Conservation (phyloP, 2,329 filamentous ascomycete genomes). For the Gyromitra esculenta region DNA sequence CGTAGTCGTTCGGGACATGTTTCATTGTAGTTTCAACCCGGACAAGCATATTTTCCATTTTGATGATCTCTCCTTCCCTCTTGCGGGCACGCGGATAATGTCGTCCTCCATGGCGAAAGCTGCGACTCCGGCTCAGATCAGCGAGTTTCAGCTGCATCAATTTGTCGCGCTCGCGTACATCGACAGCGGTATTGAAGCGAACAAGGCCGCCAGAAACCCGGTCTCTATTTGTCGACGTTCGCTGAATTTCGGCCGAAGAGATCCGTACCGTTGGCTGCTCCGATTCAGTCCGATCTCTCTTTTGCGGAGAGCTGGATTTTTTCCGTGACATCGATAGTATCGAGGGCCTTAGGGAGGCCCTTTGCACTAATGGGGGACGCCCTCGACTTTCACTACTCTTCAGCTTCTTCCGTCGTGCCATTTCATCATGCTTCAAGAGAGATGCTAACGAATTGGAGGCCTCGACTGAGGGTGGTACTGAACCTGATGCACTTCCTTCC, state of each 20-base stretch:
- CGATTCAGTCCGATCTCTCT: slow-evolving; percentile 7
- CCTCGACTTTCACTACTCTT: slow-evolving; percentile 52
- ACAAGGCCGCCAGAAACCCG: slow-evolving; percentile 60
- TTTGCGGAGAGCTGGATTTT: slow-evolving; percentile 23
- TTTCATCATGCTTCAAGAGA: slow-evolving; percentile 56
- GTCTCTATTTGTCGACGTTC: slow-evolving; percentile 49
- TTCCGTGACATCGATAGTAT: slow-evolving; percentile 49
- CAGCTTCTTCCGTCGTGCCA: slow-evolving; percentile 55
- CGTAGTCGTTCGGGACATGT: slow-evolving; percentile 69
- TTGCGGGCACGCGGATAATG: slow-evolving; percentile 49
- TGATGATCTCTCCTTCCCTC: slow-evolving; percentile 71
- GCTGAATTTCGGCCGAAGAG: slow-evolving; percentile 15
- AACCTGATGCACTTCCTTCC: slow-evolving; percentile 38
- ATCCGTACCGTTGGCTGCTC: not conserved
- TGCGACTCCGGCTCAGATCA: slow-evolving; percentile 60
- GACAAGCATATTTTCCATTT: slow-evolving; percentile 75
- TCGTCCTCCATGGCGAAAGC: slow-evolving; percentile 54
- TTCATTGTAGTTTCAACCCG: slow-evolving; percentile 68
- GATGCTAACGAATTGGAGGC: slow-evolving; percentile 58
- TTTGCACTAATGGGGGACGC: slow-evolving; percentile 44
- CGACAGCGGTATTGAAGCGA: slow-evolving; percentile 63
- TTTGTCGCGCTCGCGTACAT: slow-evolving; percentile 61
- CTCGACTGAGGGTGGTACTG: slow-evolving; percentile 53
- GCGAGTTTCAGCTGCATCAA: slow-evolving; percentile 60
- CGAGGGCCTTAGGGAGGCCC: slow-evolving; percentile 34